Percentiles rank a stretch among this genome's conserved stretches.
Conservation (phyloP, 176 grass and related monocot genomes). For the Cenchrus purpureus region DNA sequence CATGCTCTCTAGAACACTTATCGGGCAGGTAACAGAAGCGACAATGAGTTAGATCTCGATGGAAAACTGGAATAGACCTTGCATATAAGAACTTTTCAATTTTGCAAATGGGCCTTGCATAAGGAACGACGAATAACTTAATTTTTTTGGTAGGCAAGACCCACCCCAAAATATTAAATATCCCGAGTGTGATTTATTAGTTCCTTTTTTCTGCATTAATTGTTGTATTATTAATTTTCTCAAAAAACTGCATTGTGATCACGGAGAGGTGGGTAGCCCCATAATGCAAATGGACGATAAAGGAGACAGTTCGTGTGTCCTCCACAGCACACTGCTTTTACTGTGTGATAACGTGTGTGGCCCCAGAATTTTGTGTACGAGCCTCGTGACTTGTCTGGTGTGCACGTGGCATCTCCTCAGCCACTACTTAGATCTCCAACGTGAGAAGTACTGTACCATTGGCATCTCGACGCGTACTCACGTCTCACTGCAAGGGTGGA, state of each 20-base stretch:
- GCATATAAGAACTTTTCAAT: too few relatives aligned
- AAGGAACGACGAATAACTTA: too few relatives aligned
- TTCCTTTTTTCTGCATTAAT: not conserved
- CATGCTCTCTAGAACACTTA: too few relatives aligned
- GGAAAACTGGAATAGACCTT: too few relatives aligned
- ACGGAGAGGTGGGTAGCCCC: not conserved
- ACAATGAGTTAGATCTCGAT: too few relatives aligned
- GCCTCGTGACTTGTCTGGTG: conserved; percentile 41
- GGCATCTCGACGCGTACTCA: not conserved
- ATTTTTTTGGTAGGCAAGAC: too few relatives aligned
- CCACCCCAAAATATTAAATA: not conserved
- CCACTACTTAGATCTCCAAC: conserved; percentile 29
- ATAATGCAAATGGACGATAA: not conserved
- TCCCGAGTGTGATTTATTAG: not conserved
- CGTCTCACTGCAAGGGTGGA: conserved; percentile 9
- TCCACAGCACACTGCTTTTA: conserved; percentile 24
- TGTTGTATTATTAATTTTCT: not conserved
- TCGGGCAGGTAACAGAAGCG: too few relatives aligned
- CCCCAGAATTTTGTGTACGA: conserved; percentile 32
- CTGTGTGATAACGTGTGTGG: conserved; percentile 43
- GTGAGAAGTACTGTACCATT: not conserved
- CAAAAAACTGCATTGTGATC: not conserved
- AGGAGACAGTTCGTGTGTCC: conserved; percentile 32
- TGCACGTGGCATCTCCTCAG: conserved; percentile 43
- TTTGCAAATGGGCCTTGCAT: too few relatives aligned